Percentiles rank a stretch among this genome's conserved stretches.
Conservation (phyloP, 2,329 filamentous ascomycete genomes). For the Fusarium subglutinans region DNA sequence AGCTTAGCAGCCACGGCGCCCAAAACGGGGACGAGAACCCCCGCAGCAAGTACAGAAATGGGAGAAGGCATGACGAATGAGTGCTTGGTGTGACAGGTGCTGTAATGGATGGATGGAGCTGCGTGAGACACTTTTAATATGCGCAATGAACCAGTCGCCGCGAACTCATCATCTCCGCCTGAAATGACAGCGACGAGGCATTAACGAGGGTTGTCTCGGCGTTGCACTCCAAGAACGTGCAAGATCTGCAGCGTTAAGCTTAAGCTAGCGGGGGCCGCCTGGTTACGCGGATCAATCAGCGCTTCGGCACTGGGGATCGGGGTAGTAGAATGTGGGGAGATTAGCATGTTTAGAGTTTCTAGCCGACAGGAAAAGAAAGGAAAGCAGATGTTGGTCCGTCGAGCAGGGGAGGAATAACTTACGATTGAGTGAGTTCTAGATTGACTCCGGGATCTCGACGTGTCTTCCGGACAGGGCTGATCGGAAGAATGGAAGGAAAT, state of each 20-base stretch:
- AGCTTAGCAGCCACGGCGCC: constrained; percentile 57
- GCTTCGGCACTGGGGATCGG: not conserved
- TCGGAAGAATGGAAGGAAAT: not conserved
- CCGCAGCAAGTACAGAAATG: constrained; percentile 29
- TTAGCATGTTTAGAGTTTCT: constrained; percentile 3
- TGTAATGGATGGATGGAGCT: not conserved
- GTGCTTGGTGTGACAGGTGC: not conserved
- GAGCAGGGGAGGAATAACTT: not conserved
- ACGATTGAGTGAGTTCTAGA: constrained; percentile 7
- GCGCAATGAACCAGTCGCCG: not conserved
- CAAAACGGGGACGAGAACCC: constrained; percentile 20
- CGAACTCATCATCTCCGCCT: not conserved
- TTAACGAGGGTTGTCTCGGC: constrained; percentile 12
- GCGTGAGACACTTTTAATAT: constrained; percentile 25
- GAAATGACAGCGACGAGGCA: constrained; percentile 7
- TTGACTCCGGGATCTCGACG: not conserved
- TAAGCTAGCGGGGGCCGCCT: not conserved
- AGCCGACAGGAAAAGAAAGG: not conserved
- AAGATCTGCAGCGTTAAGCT: constrained; percentile 15
- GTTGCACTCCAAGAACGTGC: not conserved
- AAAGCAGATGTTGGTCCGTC: not conserved
- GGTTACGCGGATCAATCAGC: constrained; percentile 2
- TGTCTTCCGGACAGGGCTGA: not conserved
- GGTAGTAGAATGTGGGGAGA: not conserved
- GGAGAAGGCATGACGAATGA: constrained; percentile 30